Evolutionary conservation across 2,329 filamentous ascomycete genomes (phyloP), one percentile per base, ranked within the genome.

Genomic region (Fusarium citri): DNA sequence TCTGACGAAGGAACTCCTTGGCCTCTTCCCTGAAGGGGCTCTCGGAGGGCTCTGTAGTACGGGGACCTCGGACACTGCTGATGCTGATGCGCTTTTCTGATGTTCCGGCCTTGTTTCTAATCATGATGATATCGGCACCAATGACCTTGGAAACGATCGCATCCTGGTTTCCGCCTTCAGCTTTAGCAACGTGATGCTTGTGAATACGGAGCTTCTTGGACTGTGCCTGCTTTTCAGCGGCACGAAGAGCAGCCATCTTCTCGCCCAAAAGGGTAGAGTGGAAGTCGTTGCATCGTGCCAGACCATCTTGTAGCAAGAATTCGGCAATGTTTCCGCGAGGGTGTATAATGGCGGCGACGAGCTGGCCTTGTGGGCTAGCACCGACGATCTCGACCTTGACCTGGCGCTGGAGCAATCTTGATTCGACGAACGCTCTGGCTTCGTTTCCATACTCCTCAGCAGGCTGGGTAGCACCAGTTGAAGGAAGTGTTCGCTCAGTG

Each of bases 1-100:
- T 94, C 86, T 97, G 97, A 58, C 96, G 91, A 69, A 98, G 80
- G 78, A 95, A 98, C 79, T 99, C 96, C 84, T 99, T 99, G 31
- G 96, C 95, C 78, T 98, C 95, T 15, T 96, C 92, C 72, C 90
- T 88, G 84, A 95, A 99, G 0, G 94, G 94, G 42, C 93, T 88
- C 80, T 98, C 95, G 60, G 93, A 91, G 22, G 93, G 88, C 79
- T 98, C 95, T 49, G 90, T 91, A 5, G 92, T 88, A 77, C 97
- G 94, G n/a, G 96, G 96, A 60, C 96, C 95, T 67, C 96, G 91
- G 64, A 98, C 88, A 78, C 95, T 98, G 85, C 94, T 97, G 63
- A 99, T 85, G 79, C 91, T 97, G 79, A 98, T 90, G 75, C 94
- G 91, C 86, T 94, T 97, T 83, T 99, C 96, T 7, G 83, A 85